phyloP scores from a whole-genome alignment of 2,329 filamentous ascomycete species.

The Pleomassaria siparia region DNA sequence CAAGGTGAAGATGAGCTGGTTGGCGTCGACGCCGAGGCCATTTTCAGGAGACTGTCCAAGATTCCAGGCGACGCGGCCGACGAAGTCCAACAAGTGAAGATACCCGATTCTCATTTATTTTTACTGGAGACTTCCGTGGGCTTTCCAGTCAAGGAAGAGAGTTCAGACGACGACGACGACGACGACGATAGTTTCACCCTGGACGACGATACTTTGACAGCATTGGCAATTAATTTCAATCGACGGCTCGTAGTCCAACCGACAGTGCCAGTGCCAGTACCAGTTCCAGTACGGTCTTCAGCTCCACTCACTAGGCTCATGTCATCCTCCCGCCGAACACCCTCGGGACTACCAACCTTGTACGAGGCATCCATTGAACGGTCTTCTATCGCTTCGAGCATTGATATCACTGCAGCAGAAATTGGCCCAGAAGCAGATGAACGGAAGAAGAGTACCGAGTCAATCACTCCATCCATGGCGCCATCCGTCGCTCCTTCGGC shows the following conservation, averaged over 20 bases:
- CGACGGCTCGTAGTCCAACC: conserved; percentile 11
- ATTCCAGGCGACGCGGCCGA: conserved; percentile 15
- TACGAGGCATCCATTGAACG: conserved; percentile 31
- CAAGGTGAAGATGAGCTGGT: background rate
- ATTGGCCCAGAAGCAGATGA: background rate
- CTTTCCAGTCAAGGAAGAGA: background rate
- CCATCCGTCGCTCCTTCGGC: conserved; percentile 37
- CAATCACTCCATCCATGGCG: conserved; percentile 19
- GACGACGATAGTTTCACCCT: conserved; percentile 24
- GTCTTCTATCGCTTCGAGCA: conserved; percentile 8
- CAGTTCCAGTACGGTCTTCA: background rate
- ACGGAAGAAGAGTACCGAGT: conserved; percentile 15
- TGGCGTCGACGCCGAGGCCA: conserved; percentile 21
- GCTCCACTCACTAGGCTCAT: background rate
- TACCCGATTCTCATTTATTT: conserved; percentile 2
- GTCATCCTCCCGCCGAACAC: conserved; percentile 7
- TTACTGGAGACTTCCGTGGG: background rate
- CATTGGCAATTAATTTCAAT: conserved; percentile 12
- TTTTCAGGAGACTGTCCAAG: conserved; percentile 31
- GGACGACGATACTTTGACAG: background rate
- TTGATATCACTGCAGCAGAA: background rate
- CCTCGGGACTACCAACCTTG: conserved; percentile 30
- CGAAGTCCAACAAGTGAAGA: conserved; percentile 18
- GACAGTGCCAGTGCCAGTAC: conserved; percentile 2
- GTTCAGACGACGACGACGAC: background rate